These are phyloP conservation scores for Exserohilum turcica DNA, from an alignment of 2,329 filamentous ascomycete species.

Conservation along the genomic window DNA sequence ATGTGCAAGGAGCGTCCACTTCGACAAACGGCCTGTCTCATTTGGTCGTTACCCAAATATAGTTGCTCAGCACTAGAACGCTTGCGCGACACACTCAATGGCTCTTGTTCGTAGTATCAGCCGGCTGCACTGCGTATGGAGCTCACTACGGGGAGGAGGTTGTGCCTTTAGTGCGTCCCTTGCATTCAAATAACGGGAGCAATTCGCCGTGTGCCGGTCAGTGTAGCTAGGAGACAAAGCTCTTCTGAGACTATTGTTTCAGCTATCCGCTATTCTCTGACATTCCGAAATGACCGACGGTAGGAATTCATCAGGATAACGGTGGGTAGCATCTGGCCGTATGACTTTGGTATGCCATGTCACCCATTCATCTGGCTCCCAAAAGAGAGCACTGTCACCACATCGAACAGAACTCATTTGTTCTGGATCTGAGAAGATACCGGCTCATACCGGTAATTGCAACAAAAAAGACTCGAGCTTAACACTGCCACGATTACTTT, in stretches of 20 bases:
- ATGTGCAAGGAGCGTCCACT: no score
- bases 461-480: background rate
- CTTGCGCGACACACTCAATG: background rate
- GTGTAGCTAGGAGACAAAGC: constrained; percentile 8
- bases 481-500: background rate
- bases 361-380: background rate
- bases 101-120: background rate
- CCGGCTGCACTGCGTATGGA: constrained; percentile 1
- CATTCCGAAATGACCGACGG: constrained; percentile 3
- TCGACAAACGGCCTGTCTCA: background rate
- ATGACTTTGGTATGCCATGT: background rate
- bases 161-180: constrained; percentile 19
- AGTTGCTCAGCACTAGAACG: no score
- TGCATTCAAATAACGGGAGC: constrained; percentile 28
- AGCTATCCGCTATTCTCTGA: constrained; percentile 9
- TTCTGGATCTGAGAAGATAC: background rate
- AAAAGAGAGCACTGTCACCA: background rate
- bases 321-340: background rate
- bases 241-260: constrained; percentile 17
- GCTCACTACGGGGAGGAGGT: constrained; percentile 11
- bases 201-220: constrained; percentile 27
- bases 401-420: no score
- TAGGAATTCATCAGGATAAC: background rate
- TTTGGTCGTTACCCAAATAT: background rate
- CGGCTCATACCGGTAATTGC: background rate